Evolutionary conservation across 257 asterid species (phyloP).

Genomic region (Lavandula angustifolia): DNA sequence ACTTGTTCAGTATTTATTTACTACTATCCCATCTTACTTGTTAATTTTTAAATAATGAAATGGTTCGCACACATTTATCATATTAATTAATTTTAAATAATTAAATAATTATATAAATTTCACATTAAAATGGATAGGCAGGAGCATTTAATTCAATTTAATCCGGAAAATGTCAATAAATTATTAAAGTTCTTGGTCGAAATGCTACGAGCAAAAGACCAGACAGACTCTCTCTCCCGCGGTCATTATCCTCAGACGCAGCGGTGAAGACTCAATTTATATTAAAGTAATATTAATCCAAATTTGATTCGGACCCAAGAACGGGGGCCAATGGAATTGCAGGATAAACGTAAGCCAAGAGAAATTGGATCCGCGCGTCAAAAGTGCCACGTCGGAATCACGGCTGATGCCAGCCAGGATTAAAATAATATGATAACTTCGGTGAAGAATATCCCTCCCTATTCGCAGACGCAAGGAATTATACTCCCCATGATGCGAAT

Average conservation of each 20-base stretch:
- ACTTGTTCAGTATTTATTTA: no score
- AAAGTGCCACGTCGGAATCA: constrained; percentile 31
- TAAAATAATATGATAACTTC: constrained; percentile 7
- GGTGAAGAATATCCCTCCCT: constrained; percentile 29
- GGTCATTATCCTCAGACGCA: not conserved
- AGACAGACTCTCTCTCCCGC: no score
- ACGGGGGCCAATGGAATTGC: not conserved
- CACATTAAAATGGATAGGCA: no score
- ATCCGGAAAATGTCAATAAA: no score
- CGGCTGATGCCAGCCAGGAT: not conserved
- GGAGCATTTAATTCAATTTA: no score
- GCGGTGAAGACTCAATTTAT: not conserved
- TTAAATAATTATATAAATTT: no score
- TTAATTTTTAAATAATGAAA: no score
- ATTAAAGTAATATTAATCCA: not conserved
- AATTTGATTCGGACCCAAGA: constrained; percentile 29
- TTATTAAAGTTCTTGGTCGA: no score
- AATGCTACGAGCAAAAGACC: no score
- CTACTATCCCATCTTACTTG: no score
- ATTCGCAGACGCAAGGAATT: constrained; percentile 41
- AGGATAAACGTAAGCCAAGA: constrained; percentile 16
- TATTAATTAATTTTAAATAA: no score
- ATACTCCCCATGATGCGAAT: constrained; percentile 38
- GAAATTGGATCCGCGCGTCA: constrained; percentile 1
- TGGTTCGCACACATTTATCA: no score